phyloP scores from a whole-genome alignment of 2,329 filamentous ascomycete species.

The Paramyrothecium roridum region DNA sequence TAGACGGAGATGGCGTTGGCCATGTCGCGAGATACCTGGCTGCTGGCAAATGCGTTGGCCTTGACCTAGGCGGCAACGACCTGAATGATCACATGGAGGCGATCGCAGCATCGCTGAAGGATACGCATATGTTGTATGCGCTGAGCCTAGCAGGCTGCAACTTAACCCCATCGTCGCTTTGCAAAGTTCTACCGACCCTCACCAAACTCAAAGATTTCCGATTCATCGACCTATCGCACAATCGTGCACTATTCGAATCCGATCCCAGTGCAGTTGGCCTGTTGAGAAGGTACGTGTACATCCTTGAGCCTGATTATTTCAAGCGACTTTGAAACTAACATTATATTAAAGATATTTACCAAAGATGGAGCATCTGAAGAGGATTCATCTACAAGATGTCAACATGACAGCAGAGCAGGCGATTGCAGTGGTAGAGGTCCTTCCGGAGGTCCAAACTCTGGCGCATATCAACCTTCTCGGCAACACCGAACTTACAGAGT shows the following conservation, averaged over 20 bases:
- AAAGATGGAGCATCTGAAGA: conserved; percentile 71
- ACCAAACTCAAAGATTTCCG: conserved; percentile 69
- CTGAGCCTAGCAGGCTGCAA: conserved; percentile 85
- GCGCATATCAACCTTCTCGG: conserved; percentile 86
- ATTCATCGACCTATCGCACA: conserved; percentile 91
- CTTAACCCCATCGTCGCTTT: conserved; percentile 68
- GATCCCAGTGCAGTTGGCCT: conserved; percentile 71
- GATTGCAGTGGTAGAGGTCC: conserved; percentile 84
- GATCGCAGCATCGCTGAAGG: conserved; percentile 49
- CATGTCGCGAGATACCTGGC: conserved; percentile 76
- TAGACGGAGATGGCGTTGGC: conserved; percentile 70
- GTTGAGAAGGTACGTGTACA: conserved; percentile 62
- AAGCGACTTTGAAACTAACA: background rate
- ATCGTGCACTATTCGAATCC: conserved; percentile 72
- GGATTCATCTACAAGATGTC: conserved; percentile 83
- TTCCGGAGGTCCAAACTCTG: conserved; percentile 77
- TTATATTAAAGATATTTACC: conserved; percentile 62
- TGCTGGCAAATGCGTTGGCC: conserved; percentile 75
- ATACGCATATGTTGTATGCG: conserved; percentile 66
- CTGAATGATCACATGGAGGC: conserved; percentile 51
- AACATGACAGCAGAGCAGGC: conserved; percentile 82
- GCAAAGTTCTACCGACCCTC: conserved; percentile 71
- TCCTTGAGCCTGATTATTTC: background rate
- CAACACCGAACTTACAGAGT: conserved; percentile 67
- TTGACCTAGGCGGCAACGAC: conserved; percentile 88